Base-by-base conservation (phyloP, 495 filamentous ascomycete species). In the Penicillium canescens region DNA sequence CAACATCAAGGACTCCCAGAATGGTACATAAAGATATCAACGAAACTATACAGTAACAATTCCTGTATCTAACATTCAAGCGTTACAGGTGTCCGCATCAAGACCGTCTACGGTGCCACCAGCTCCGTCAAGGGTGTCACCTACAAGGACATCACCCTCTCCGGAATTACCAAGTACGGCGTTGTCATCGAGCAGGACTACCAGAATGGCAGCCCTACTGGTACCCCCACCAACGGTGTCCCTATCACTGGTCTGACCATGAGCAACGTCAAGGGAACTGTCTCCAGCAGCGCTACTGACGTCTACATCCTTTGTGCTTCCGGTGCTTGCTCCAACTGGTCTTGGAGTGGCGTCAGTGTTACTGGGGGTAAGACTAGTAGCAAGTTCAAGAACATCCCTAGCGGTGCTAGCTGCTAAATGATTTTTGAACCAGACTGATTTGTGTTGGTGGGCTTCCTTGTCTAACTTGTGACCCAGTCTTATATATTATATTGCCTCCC, bases 231-330 rank as follows among this genome's bases (percentile, higher is more conserved):
- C 13, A 78, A 75, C 44, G 77, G 74, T 21, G 74, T 78, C 2
- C 61, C 54, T 6, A 76, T 78, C 53, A 50, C 54, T 26, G 69
- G 70, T 55, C 47, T 79, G 21, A 61, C 62, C 16, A 70, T 80
- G 55, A 59, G 54, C 12, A 65, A 75, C 54, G 65, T 81, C 14
- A 75, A 65, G 0, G 78, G 78, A 3, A 77, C 76, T 0, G 69
- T 62, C 42, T 56, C 50, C 16, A 50, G 54, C 31, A 63, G 58
- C 35, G 59, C 56, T 6, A 63, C 61, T 16, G 61, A 78, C 46
- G 77, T 78, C 58, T 81, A 79, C 52, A 72, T 81, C 31, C 71
- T 80, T 6, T 81, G 78, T 56, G 78, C 76, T 2, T 60, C 60
- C 23, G 75, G 71, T 4, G 73, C 68, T 45, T 81, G 78, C 60